These are phyloP conservation scores for Chlorencoelia australis DNA, from an alignment of 2,329 filamentous ascomycete species.

Conservation along the genomic window DNA sequence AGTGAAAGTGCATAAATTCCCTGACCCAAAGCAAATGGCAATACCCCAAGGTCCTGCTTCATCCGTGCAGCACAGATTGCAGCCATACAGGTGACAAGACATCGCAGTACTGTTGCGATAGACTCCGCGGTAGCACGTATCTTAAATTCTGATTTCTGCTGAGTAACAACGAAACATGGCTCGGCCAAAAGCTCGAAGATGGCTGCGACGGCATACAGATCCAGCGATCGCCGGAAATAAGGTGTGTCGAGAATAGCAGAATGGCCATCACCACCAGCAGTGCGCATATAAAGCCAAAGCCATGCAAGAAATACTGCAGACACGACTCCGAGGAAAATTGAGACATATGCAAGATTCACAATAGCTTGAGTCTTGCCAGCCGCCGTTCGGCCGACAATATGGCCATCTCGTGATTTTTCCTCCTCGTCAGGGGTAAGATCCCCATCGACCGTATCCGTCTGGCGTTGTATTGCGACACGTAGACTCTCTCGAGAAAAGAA, in stretches of 20 bases:
- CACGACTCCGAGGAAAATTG: conserved; percentile 56
- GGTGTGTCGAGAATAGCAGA: conserved; percentile 46
- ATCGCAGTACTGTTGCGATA: conserved; percentile 68
- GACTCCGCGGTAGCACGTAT: conserved; percentile 76
- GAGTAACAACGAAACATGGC: conserved; percentile 80
- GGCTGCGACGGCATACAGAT: conserved; percentile 46
- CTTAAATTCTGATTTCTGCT: conserved; percentile 70
- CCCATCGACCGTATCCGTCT: conserved; percentile 32
- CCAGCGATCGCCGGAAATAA: conserved; percentile 46
- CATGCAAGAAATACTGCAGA: conserved; percentile 55
- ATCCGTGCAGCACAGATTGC: conserved; percentile 52
- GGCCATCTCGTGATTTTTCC: conserved; percentile 5
- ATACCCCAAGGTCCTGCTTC: conserved; percentile 53
- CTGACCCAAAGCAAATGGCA: conserved; percentile 87
- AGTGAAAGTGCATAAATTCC: conserved; percentile 62
- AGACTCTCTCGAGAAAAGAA: conserved; percentile 91
- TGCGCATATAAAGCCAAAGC: conserved; percentile 52
- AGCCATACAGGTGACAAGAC: conserved; percentile 59
- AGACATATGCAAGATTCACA: conserved; percentile 80
- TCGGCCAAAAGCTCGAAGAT: conserved; percentile 73
- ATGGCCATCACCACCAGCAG: conserved; percentile 35
- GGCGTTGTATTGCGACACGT: conserved; percentile 81
- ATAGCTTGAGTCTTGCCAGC: conserved; percentile 56
- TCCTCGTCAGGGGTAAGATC: not conserved
- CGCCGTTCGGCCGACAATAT: conserved; percentile 10